Base-by-base conservation (phyloP, 1,139 yeast species). In the Protomyces inundatus region DNA sequence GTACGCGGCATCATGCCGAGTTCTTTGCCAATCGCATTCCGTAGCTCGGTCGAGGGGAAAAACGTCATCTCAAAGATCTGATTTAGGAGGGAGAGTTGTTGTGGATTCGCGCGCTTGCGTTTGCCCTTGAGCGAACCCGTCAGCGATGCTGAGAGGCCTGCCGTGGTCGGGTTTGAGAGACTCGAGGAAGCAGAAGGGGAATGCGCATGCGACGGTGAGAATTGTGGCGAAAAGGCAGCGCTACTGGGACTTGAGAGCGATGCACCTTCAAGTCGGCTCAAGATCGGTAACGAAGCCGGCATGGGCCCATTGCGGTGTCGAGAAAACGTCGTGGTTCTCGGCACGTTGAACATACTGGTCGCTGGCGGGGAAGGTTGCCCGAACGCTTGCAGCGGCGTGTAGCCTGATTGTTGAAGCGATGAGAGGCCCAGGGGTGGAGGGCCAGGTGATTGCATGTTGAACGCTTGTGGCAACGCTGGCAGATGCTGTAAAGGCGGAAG, bases 1-100 rank as follows among this genome's bases (percentile, higher is more conserved):
- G 77, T 73, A 33, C 78, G 68, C 4, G 77, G 77, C 1, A 77
- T 73, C 77, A 75, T 75, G n/a, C 75, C 75, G 16, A 75, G 72
- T 67, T 75, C 77, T 54, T 69, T 65, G 7, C 77, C 77, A 52
- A 75, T 69, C 42, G 70, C 71, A 54, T 73, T 68, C 10, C 78
- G 71, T 61, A 70, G 71, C 62, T 75, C 77, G 3, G 76, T 72
- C 7, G 77, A 69, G 4, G 78, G 78, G 70, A 75, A 76, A 62
- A 73, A 74, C 3, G 77, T 75, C 64, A 73, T 71, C 39, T 70
- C 71, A 67, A 75, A 74, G 35, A 74, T 75, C 54, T 74, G 72
- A 62, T 73, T 75, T 32, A 75, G 71, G 54, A 73, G 69, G 51
- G 67, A 67, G 5, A 75, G 75, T 66, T 75, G 78, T 35, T 71